Conservation (phyloP, 345 rosid species). For the Microcos paniculata region DNA sequence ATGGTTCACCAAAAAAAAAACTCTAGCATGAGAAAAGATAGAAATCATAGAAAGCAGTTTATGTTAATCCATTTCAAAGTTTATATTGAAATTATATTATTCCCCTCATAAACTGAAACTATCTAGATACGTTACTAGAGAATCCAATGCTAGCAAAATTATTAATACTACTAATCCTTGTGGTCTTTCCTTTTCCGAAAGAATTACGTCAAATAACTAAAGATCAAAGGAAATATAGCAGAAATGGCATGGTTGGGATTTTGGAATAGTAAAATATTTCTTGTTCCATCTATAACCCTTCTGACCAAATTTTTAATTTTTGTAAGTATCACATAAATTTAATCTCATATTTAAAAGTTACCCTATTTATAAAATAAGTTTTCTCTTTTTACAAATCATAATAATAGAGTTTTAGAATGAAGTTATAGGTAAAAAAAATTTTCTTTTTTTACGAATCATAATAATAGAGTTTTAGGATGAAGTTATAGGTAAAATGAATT, state of each 20-base stretch:
- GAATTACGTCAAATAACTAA: constrained; percentile 13
- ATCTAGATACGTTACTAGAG: neutral
- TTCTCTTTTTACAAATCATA: too few species aligned
- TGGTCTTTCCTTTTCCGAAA: neutral
- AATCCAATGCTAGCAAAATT: neutral
- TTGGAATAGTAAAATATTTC: constrained; percentile 16
- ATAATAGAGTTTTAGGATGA: too few species aligned
- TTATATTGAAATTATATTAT: neutral
- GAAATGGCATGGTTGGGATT: constrained; percentile 5
- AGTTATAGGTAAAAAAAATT: too few species aligned
- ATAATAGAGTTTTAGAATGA: too few species aligned
- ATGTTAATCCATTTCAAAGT: neutral
- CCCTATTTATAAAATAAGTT: too few species aligned
- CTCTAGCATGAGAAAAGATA: neutral
- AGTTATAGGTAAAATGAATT: too few species aligned
- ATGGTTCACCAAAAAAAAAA: too few species aligned
- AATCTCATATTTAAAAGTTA: too few species aligned
- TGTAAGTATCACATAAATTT: too few species aligned
- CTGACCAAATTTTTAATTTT: too few species aligned
- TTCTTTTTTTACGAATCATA: too few species aligned
- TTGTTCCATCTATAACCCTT: too few species aligned
- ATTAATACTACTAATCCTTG: neutral
- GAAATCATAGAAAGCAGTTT: neutral
- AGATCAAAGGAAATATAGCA: neutral
- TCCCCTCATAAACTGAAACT: neutral